A percentile compares a stretch with the other conserved stretches of the same genome.
Conservation (phyloP, 2,329 filamentous ascomycete genomes). For the Boeremia exigua region DNA sequence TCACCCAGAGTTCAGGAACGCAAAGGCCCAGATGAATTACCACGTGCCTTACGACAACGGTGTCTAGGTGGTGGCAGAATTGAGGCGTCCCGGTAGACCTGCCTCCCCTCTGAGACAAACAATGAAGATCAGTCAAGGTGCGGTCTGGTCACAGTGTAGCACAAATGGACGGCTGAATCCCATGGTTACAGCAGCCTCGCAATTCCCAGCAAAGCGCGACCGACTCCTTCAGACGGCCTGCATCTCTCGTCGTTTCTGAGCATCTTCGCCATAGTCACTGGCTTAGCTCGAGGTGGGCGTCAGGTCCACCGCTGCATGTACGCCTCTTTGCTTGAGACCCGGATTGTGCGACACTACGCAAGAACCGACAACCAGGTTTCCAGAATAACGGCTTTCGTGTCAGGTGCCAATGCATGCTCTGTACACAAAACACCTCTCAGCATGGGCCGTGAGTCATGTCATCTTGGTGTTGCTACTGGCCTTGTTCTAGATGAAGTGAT, state of each 20-base stretch:
- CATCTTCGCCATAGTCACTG: slow-evolving; percentile 8
- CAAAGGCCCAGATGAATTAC: background rate
- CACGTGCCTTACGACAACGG: background rate
- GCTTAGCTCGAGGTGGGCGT: slow-evolving; percentile 18
- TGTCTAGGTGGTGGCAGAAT: background rate
- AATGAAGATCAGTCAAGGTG: slow-evolving; percentile 16
- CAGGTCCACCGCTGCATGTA: slow-evolving; percentile 34
- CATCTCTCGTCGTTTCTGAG: slow-evolving; percentile 12
- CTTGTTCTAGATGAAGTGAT: slow-evolving; percentile 17
- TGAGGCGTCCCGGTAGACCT: slow-evolving; percentile 4
- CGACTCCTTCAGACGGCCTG: slow-evolving; percentile 3
- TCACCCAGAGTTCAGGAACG: background rate
- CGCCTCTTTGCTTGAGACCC: slow-evolving; percentile 29
- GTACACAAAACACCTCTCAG: slow-evolving; percentile 20
- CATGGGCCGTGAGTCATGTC: slow-evolving; percentile 10
- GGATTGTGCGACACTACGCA: slow-evolving; percentile 36
- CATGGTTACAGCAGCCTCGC: slow-evolving; percentile 15
- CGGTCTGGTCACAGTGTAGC: slow-evolving; percentile 29
- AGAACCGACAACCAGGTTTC: slow-evolving; percentile 44
- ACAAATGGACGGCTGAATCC: slow-evolving; percentile 28
- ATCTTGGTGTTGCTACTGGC: slow-evolving; percentile 14
- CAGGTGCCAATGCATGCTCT: slow-evolving; percentile 40
- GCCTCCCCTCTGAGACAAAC: slow-evolving; percentile 22
- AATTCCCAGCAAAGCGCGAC: slow-evolving; percentile 7
- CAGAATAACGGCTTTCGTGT: slow-evolving; percentile 39